Conservation (phyloP, 2,329 filamentous ascomycete species). For the Ramularia collo-cygni region DNA sequence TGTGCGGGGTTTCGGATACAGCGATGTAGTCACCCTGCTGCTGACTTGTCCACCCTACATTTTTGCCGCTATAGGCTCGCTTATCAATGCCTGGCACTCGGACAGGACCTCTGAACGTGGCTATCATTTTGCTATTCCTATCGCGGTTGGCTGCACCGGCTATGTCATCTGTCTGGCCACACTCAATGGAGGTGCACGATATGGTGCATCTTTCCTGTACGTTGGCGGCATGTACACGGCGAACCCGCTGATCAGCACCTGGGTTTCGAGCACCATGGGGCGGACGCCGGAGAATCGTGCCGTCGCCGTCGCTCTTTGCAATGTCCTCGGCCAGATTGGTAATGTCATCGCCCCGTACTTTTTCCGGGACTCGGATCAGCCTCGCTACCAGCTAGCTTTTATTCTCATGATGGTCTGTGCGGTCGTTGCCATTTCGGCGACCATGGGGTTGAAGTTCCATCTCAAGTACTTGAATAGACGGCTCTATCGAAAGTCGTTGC, state of each 20-base stretch:
- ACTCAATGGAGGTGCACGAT: slow-evolving; percentile 14
- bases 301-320: slow-evolving; percentile 31
- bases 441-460: no score
- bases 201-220: slow-evolving; percentile 30
- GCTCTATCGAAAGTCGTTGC: not conserved
- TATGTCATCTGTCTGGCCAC: slow-evolving; percentile 8
- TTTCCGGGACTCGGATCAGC: slow-evolving; percentile 21
- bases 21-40: slow-evolving; percentile 29
- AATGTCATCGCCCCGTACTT: slow-evolving; percentile 39
- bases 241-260: slow-evolving; percentile 33
- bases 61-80: slow-evolving; percentile 21
- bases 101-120: slow-evolving; percentile 25
- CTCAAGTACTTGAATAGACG: not conserved
- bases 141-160: slow-evolving; percentile 47
- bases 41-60: slow-evolving; percentile 31
- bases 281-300: slow-evolving; percentile 37
- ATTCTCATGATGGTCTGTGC: slow-evolving; percentile 10
- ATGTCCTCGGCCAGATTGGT: slow-evolving; percentile 33
- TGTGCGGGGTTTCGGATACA: slow-evolving; percentile 34
- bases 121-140: slow-evolving; percentile 48
- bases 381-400: slow-evolving; percentile 8
- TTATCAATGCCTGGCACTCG: slow-evolving; percentile 17
- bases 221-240: slow-evolving; percentile 29
- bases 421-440: slow-evolving; percentile 5
- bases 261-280: slow-evolving; percentile 31